phyloP scores from a whole-genome alignment of 106 monocot species.

The Dendrobium officinale region DNA sequence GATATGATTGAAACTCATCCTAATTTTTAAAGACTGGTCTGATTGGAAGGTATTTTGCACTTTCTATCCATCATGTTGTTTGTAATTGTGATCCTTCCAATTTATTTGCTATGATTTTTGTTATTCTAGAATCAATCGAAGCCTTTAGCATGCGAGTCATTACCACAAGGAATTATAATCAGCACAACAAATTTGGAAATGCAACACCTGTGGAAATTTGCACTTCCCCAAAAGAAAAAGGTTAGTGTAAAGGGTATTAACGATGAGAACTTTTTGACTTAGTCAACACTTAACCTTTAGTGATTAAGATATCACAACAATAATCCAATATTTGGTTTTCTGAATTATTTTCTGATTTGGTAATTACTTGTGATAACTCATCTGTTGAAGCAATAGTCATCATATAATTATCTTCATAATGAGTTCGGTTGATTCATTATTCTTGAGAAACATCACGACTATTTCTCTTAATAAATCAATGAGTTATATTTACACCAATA shows the following conservation, averaged over 20 bases:
- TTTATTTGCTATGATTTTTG: neutral
- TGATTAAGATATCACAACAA: neutral
- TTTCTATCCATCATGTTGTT: neutral
- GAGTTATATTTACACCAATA: neutral
- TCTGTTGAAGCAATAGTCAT: neutral
- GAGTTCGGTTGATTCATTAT: neutral
- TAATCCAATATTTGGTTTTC: conserved; percentile 1
- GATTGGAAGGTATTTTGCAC: neutral
- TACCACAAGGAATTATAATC: conserved; percentile 71
- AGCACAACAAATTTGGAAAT: conserved; percentile 68
- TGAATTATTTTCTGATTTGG: neutral
- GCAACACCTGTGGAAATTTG: conserved; percentile 42
- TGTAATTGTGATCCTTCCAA: neutral
- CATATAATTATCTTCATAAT: neutral
- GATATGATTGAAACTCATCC: neutral
- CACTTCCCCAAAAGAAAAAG: conserved; percentile 21
- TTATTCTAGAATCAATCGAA: conserved; percentile 29
- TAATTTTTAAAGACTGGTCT: neutral
- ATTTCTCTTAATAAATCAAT: neutral
- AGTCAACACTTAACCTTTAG: neutral
- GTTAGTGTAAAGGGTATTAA: conserved; percentile 14
- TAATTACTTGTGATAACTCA: neutral
- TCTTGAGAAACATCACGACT: neutral
- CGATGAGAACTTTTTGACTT: neutral
- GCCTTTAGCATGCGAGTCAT: conserved; percentile 55